Evolutionary conservation across 345 rosid genomes (phyloP).

Genomic region (Eutrema heterophyllum): DNA sequence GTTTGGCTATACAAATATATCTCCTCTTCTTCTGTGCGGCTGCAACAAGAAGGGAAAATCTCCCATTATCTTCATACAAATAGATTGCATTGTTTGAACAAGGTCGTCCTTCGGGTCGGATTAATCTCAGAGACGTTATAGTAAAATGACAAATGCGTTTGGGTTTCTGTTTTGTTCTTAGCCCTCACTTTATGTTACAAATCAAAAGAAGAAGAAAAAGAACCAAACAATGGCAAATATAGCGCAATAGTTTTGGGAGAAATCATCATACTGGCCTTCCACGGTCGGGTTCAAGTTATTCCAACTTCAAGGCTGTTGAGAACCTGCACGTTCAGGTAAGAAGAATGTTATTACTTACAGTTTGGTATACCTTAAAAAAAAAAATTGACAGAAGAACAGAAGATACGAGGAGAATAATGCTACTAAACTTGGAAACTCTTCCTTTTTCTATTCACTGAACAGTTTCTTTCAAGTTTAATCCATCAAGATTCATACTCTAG

Average conservation of each 20-base stretch:
- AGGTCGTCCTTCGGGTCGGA: not conserved
- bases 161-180: slow-evolving; percentile 17
- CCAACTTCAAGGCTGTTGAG: slow-evolving; percentile 1
- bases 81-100: not conserved
- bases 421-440: not conserved
- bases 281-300: not conserved
- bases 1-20: not conserved
- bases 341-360: not conserved
- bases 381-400: not conserved
- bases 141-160: slow-evolving; percentile 11
- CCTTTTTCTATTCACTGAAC: not conserved
- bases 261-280: not conserved
- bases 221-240: slow-evolving; percentile 1
- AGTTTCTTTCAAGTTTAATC: not conserved
- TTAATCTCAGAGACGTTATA: not conserved
- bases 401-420: not conserved
- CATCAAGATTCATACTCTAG: not conserved
- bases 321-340: slow-evolving; percentile 21
- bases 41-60: not conserved
- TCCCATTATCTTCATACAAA: slow-evolving; percentile 4
- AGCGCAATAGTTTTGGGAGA: not conserved
- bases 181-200: slow-evolving; percentile 24
- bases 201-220: slow-evolving; percentile 4
- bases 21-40: not conserved
- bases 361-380: not conserved